Percentiles rank a stretch among this genome's conserved stretches.
Evolutionary conservation across 208 protist genomes (phyloP).

Genomic region (Blechomonas ayalai): DNA sequence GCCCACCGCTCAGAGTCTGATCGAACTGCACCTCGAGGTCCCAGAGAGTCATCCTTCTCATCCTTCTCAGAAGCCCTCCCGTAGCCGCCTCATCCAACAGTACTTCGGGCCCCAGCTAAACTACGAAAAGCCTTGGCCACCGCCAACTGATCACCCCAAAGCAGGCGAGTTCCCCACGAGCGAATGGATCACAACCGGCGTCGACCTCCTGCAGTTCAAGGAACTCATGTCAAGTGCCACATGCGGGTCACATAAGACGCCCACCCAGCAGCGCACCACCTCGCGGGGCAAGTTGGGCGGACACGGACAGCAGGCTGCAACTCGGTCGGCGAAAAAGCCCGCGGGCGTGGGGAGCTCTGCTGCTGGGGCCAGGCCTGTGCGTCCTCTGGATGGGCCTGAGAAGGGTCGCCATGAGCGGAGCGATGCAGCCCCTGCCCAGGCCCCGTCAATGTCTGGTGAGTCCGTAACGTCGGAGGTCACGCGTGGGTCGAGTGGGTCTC

Average conservation of each 20-base stretch:
- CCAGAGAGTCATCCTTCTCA: constrained; percentile 74
- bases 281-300: no score
- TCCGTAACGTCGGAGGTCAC: neutral
- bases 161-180: constrained; percentile 6
- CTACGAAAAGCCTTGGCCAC: constrained; percentile 39
- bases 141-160: constrained; percentile 3
- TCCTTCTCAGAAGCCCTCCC: constrained; percentile 64
- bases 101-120: constrained; percentile 56
- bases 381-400: no score
- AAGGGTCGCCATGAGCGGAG: no score
- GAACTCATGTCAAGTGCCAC: no score
- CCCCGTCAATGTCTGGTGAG: no score
- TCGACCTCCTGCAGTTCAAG: constrained; percentile 16
- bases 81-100: constrained; percentile 61
- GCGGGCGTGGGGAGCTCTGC: no score
- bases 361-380: no score
- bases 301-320: no score
- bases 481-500: neutral
- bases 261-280: no score
- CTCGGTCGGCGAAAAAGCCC: no score
- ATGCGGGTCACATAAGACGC: no score
- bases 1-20: constrained; percentile 73
- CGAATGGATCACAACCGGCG: constrained; percentile 24
- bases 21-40: constrained; percentile 71
- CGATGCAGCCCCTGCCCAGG: no score